phyloP scores from a whole-genome alignment of 805 yeast species.

The Lipomyces orientalis region DNA sequence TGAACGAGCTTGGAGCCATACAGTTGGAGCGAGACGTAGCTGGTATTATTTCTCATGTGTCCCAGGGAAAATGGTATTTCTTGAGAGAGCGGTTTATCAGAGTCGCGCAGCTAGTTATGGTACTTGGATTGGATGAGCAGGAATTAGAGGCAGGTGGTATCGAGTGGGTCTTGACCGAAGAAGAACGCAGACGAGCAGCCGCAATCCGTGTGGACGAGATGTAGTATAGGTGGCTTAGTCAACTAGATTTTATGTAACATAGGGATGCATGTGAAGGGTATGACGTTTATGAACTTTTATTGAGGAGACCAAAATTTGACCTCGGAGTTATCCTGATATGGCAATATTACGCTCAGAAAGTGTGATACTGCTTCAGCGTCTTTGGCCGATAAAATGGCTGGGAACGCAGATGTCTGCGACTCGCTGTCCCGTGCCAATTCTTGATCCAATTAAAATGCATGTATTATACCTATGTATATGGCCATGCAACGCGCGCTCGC shows the following conservation, averaged over 20 bases:
- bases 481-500: no score
- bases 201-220: constrained; percentile 53
- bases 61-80: constrained; percentile 68
- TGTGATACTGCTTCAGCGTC: no score
- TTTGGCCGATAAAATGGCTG: no score
- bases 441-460: no score
- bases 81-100: constrained; percentile 78
- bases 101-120: constrained; percentile 81
- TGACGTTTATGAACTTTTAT: background rate
- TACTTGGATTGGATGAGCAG: constrained; percentile 81
- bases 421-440: no score
- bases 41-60: constrained; percentile 68
- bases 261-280: constrained; percentile 2
- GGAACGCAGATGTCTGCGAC: no score
- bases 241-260: background rate
- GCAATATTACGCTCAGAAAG: no score
- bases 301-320: background rate
- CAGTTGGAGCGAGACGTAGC: constrained; percentile 83
- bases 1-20: constrained; percentile 83
- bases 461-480: no score
- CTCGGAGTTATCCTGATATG: no score
- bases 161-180: constrained; percentile 79
- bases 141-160: constrained; percentile 53
- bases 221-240: constrained; percentile 9
- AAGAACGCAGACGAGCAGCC: constrained; percentile 70